A percentile compares a stretch with the other conserved stretches of the same genome.
Conservation (phyloP, 495 filamentous ascomycete genomes). For the Xylaria sp. region DNA sequence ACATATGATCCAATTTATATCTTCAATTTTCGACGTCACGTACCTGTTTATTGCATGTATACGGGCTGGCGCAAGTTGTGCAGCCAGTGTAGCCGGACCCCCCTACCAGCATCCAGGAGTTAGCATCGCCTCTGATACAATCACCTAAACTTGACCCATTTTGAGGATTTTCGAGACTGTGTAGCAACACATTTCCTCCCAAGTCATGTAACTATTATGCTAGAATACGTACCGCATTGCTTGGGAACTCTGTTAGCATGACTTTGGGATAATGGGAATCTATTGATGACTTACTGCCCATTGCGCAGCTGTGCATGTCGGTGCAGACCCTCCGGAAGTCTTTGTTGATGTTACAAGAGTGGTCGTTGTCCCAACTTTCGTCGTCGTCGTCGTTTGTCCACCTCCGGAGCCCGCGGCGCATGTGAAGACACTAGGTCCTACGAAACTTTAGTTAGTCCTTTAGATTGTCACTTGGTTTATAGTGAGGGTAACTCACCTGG, state of each 20-base stretch:
- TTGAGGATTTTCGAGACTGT: neutral
- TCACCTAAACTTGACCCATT: neutral
- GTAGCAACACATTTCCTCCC: neutral
- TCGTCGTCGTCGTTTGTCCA: constrained; percentile 29
- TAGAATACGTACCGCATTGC: constrained; percentile 49
- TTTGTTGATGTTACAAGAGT: constrained; percentile 34
- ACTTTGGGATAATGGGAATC: constrained; percentile 34
- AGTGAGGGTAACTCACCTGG: constrained; percentile 34
- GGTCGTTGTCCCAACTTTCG: constrained; percentile 19
- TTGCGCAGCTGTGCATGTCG: constrained; percentile 35
- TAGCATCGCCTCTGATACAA: neutral
- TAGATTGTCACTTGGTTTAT: neutral
- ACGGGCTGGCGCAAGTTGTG: constrained; percentile 52
- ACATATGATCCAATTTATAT: neutral
- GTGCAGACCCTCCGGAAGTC: constrained; percentile 33
- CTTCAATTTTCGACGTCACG: neutral
- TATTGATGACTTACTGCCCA: constrained; percentile 18
- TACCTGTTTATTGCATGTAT: constrained; percentile 46
- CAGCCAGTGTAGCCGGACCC: constrained; percentile 56
- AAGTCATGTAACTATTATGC: too few relatives aligned
- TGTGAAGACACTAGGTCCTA: constrained; percentile 44
- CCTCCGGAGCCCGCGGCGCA: constrained; percentile 39
- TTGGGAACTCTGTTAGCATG: constrained; percentile 37
- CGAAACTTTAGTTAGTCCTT: neutral
- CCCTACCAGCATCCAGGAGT: constrained; percentile 23